Percentiles rank a stretch among this genome's conserved stretches.
Evolutionary conservation across 2,329 filamentous ascomycete species (phyloP).

Genomic region (Ophiostoma triangulosporum): DNA sequence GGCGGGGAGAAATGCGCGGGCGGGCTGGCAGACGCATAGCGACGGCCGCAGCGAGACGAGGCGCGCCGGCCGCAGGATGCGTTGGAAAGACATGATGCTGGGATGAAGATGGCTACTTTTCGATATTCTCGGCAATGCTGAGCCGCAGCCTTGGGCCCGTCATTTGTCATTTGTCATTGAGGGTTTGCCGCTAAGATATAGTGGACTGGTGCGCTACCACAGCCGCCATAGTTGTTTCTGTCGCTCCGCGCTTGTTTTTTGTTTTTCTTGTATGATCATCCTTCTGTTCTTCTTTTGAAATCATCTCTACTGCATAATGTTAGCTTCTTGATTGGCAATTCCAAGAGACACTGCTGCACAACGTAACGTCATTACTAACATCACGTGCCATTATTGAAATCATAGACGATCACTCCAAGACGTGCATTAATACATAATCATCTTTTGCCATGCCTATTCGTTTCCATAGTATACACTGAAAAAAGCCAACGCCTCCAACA

Average conservation of each 20-base stretch:
- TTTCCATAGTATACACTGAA: conserved; percentile 8
- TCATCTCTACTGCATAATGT: too few species aligned
- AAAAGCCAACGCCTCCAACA: conserved; percentile 5
- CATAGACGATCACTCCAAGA: neutral
- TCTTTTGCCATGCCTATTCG: conserved; percentile 7
- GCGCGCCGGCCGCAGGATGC: conserved; percentile 10
- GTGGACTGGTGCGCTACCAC: too few species aligned
- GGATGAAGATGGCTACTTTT: too few species aligned
- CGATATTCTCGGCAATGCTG: neutral
- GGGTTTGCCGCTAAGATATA: neutral
- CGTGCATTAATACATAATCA: neutral
- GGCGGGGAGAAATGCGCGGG: neutral
- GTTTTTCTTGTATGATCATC: too few species aligned
- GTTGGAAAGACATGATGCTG: conserved; percentile 5
- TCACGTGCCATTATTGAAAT: neutral
- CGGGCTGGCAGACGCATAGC: conserved; percentile 1
- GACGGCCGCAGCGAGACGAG: conserved; percentile 11
- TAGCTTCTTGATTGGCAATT: too few species aligned
- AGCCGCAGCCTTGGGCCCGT: neutral
- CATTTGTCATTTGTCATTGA: neutral
- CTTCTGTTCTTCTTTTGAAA: neutral
- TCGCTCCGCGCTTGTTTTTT: too few species aligned
- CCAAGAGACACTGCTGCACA: too few species aligned
- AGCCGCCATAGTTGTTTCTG: too few species aligned
- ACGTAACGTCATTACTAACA: neutral